Evolutionary conservation across 148 eudicot genomes (phyloP).

Genomic region (Chenopodium berlandieri): DNA sequence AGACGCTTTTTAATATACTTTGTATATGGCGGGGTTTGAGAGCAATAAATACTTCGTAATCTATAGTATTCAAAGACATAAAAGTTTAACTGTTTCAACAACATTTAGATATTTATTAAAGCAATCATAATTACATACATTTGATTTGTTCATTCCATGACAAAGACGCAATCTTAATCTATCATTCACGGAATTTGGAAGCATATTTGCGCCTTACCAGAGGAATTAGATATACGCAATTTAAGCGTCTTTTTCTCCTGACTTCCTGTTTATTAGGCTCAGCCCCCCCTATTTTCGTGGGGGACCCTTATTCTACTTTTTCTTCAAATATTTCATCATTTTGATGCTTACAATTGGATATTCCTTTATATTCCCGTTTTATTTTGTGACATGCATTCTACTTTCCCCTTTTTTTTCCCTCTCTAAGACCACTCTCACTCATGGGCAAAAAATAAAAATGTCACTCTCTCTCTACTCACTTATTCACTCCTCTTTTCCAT

Average conservation of each 20-base stretch:
- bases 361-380: not conserved
- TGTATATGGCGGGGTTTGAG: too few species aligned
- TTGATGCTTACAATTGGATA: slow-evolving; percentile 4
- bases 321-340: not conserved
- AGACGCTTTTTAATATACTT: too few species aligned
- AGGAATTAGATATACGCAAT: not conserved
- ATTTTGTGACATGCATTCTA: not conserved
- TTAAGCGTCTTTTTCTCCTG: not conserved
- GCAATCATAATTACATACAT: not conserved
- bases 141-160: slow-evolving; percentile 1
- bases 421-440: too few species aligned
- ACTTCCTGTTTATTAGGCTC: not conserved
- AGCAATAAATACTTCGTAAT: not conserved
- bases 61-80: not conserved
- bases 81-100: not conserved
- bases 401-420: too few species aligned
- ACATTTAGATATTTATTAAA: not conserved
- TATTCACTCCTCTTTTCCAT: too few species aligned
- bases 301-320: not conserved
- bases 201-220: not conserved
- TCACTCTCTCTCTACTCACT: too few species aligned
- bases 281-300: too few species aligned
- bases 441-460: too few species aligned
- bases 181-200: slow-evolving; percentile 3
- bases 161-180: not conserved